A percentile compares a stretch with the other conserved stretches of the same genome.
phyloP scores from a whole-genome alignment of 73 alveolate species.

The Paramecium primaurelia region DNA sequence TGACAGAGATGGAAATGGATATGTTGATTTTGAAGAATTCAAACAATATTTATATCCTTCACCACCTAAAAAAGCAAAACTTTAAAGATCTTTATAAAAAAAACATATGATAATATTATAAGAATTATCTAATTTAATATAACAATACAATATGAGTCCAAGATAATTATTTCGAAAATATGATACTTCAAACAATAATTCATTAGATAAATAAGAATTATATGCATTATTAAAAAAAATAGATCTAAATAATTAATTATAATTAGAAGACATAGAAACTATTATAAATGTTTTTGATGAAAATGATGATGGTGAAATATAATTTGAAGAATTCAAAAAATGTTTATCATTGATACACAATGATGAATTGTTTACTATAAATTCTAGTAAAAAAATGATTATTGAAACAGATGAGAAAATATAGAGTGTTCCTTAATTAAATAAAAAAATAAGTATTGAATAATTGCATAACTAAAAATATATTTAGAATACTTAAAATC shows the following conservation, averaged over 20 bases:
- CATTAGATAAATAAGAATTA: conserved; percentile 26
- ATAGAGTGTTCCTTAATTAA: background rate
- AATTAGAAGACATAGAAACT: background rate
- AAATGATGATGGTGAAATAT: conserved; percentile 46
- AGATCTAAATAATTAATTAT: background rate
- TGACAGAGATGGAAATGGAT: conserved; percentile 38
- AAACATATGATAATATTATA: background rate
- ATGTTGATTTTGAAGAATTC: conserved; percentile 3
- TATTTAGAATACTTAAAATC: background rate
- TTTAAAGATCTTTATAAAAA: background rate
- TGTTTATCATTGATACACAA: background rate
- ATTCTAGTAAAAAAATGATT: background rate
- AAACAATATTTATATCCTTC: background rate
- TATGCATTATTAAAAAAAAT: background rate
- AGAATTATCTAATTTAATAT: background rate
- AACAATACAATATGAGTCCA: background rate
- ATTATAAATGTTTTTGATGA: conserved; percentile 34
- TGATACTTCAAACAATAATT: conserved; percentile 20
- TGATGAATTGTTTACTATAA: background rate
- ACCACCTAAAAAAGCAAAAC: background rate
- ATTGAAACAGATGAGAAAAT: background rate
- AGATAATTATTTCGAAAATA: conserved; percentile 20
- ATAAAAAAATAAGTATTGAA: background rate
- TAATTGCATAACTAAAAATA: background rate
- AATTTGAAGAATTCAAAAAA: conserved; percentile 31